These are phyloP conservation scores for Rhizoclosmatium globosum DNA, from an alignment of 192 early-diverging fungal genomes.

Conservation along the genomic window DNA sequence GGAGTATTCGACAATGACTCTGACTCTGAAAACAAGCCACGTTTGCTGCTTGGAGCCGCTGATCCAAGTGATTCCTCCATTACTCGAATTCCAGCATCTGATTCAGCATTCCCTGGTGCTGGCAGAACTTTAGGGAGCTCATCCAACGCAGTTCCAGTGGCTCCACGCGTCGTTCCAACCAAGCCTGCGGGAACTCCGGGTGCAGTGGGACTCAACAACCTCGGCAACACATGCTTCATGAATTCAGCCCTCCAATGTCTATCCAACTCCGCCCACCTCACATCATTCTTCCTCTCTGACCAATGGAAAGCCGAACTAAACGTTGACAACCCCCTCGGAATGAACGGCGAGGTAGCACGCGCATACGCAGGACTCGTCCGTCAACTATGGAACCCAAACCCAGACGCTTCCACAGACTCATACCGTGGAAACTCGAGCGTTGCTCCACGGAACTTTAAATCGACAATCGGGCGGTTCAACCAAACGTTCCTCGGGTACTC, in stretches of 20 bases:
- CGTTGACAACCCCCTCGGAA: conserved; percentile 73
- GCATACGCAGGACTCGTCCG: conserved; percentile 70
- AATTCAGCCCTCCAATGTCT: conserved; percentile 92
- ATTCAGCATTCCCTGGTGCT: conserved; percentile 13
- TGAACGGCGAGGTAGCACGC: conserved; percentile 73
- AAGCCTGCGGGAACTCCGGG: conserved; percentile 20
- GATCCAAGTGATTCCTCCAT: conserved; percentile 16
- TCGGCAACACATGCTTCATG: conserved; percentile 96
- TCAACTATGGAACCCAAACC: conserved; percentile 44
- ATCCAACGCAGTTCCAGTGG: neutral
- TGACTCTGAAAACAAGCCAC: neutral
- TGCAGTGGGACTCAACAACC: conserved; percentile 71
- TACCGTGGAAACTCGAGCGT: conserved; percentile 38
- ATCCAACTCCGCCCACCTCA: conserved; percentile 66
- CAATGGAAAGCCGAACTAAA: conserved; percentile 71
- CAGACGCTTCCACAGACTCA: neutral
- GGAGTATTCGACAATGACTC: neutral
- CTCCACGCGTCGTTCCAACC: neutral
- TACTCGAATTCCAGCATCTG: conserved; percentile 3
- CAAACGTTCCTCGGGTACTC: conserved; percentile 74
- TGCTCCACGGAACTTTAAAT: conserved; percentile 83
- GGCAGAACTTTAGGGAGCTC: neutral
- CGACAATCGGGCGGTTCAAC: conserved; percentile 66
- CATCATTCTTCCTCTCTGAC: conserved; percentile 48
- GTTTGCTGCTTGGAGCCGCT: conserved; percentile 17